Evolutionary conservation across 2,329 filamentous ascomycete species (phyloP), one percentile per base, ranked within the genome.

Genomic region (Didymella pinodella): DNA sequence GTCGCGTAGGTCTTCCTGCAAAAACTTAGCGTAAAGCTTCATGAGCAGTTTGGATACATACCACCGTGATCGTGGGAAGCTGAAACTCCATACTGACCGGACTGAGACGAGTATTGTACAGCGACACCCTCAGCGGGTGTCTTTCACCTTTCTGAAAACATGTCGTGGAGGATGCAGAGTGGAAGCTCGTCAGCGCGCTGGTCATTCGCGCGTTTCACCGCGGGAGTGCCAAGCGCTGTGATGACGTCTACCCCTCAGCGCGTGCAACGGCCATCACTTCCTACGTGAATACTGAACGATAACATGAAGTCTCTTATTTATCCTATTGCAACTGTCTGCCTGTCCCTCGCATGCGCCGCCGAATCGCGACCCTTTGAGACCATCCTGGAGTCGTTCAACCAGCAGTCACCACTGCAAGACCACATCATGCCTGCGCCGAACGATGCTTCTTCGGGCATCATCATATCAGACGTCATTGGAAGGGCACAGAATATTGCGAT

Each of bases 391-490:
- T 66, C 68, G 8, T 67, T 76, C 62, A 61, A 73, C 59, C 58
- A 70, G 22, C 75, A 77, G 54, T 65, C 63, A 40, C 75, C 72
- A 7, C 61, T 77, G 14, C 61, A 49, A 56, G 61, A 70, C 51
- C 61, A 62, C 58, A 66, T 63, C 47, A 76, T 77, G 75, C 51
- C 70, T 22, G 66, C 70, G 7, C 54, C 70, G 8, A 69, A 62
- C 38, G 73, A 75, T 26, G 68, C 73, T 7, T 72, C 73, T 7
- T 72, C 71, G 8, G 75, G 74, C 29, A 85, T 94, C 31, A 86
- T 92, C 61, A 86, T 98, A 55, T 90, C 90, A 41, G 94, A 98
- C 77, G 89, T 97, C 32, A 88, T 97, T 65, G 90, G 90, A 38
- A 88, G 88, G 65, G 88, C 92, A 54, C 88, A 90, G 67, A 85